Conservation (phyloP, 1,284 basidiomycete species). For the Rhizoctonia solani region DNA sequence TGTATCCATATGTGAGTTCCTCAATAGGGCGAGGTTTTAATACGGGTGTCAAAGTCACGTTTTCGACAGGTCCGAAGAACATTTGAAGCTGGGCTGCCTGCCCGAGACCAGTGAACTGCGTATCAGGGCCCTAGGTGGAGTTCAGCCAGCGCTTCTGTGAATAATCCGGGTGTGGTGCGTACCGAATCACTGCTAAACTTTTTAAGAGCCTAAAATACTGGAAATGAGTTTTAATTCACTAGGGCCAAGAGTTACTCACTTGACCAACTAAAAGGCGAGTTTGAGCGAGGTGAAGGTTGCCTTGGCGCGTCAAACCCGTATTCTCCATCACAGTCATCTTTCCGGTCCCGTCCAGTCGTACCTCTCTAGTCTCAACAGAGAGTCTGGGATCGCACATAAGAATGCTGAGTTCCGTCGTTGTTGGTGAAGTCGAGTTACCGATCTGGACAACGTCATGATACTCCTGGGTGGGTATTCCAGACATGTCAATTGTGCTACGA, state of each 20-base stretch:
- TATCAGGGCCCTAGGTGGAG: not conserved
- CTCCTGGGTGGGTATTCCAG: conserved; percentile 12
- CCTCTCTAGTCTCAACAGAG: conserved; percentile 18
- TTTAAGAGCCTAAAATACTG: not conserved
- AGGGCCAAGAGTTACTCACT: not conserved
- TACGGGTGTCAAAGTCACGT: not conserved
- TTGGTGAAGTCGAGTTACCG: not conserved
- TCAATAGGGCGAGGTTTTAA: conserved; percentile 6
- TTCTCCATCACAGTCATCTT: conserved; percentile 14
- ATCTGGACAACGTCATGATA: not conserved
- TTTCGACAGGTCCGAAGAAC: conserved; percentile 7
- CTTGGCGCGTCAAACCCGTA: not conserved
- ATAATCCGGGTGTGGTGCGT: not conserved
- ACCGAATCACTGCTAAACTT: not conserved
- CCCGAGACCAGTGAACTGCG: not conserved
- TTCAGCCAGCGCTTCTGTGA: too few relatives aligned
- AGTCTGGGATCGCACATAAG: conserved; percentile 19
- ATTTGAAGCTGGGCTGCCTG: conserved; percentile 7
- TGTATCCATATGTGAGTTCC: conserved; percentile 10
- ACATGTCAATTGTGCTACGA: not conserved
- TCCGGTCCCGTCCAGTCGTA: conserved; percentile 19
- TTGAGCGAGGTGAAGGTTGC: conserved; percentile 4
- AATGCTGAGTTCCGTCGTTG: not conserved
- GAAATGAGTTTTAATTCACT: not conserved
- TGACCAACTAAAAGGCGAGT: not conserved